Evolutionary conservation across 2,329 filamentous ascomycete species (phyloP).

Genomic region (Raffaelea deltoideospora): DNA sequence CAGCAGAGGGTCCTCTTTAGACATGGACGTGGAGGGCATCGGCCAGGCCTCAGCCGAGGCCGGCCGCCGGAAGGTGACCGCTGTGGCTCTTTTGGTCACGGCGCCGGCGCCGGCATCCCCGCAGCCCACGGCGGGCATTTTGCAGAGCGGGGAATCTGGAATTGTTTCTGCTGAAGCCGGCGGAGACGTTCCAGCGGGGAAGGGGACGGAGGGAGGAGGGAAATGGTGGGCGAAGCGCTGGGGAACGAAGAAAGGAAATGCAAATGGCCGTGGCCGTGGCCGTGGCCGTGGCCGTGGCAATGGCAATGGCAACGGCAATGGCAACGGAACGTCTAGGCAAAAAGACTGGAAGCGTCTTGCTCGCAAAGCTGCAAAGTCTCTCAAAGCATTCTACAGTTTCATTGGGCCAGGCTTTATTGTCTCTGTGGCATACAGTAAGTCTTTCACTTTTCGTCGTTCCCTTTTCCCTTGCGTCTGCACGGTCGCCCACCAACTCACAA

Average conservation of each 20-base stretch:
- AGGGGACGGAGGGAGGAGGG: neutral
- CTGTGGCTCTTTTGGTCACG: neutral
- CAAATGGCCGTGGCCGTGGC: no score
- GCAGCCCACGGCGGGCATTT: no score
- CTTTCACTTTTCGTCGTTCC: neutral
- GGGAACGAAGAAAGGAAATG: no score
- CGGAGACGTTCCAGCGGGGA: neutral
- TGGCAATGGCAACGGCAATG: no score
- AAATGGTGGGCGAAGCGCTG: neutral
- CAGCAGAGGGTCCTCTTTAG: no score
- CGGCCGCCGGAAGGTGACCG: no score
- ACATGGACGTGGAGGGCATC: neutral
- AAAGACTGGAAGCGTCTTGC: no score
- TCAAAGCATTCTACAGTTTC: constrained; percentile 25
- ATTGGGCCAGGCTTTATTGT: constrained; percentile 55
- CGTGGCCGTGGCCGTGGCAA: no score
- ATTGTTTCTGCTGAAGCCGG: neutral
- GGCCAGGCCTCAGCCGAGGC: no score
- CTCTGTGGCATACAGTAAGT: constrained; percentile 40
- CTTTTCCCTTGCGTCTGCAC: neutral
- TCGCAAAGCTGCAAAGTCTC: no score
- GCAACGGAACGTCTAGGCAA: no score
- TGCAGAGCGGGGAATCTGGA: no score
- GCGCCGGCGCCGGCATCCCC: neutral
- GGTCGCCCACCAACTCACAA: neutral